Evolutionary conservation across 495 filamentous ascomycete genomes (phyloP).

Genomic region (Cudoniella acicularis): DNA sequence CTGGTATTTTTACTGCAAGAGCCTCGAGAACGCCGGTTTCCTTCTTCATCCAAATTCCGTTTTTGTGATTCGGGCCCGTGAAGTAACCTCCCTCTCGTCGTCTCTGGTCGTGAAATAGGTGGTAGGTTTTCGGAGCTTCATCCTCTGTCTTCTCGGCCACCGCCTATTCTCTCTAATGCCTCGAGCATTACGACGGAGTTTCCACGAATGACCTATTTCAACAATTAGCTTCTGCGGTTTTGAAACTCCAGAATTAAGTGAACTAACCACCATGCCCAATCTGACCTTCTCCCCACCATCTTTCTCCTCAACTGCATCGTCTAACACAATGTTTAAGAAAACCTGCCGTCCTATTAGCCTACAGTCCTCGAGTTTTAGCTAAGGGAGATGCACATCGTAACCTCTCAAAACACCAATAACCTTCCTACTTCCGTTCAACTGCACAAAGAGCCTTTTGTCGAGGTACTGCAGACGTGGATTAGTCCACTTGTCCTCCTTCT

Average conservation of each 20-base stretch:
- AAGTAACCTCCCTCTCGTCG: not conserved
- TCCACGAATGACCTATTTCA: conserved; percentile 66
- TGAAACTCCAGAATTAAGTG: not conserved
- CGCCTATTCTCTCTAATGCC: conserved; percentile 59
- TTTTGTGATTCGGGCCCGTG: conserved; percentile 9
- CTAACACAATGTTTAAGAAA: conserved; percentile 96
- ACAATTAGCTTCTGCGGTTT: conserved; percentile 3
- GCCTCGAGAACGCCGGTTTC: conserved; percentile 20
- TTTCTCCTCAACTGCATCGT: conserved; percentile 97
- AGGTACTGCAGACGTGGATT: conserved; percentile 66
- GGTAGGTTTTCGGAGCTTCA: not conserved
- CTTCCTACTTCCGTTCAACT: conserved; percentile 95
- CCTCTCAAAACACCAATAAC: conserved; percentile 92
- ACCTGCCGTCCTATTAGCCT: conserved; percentile 53
- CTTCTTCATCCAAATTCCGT: conserved; percentile 11
- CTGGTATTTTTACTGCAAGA: conserved; percentile 3
- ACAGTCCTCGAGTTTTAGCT: not conserved
- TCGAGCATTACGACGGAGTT: conserved; percentile 97
- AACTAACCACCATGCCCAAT: conserved; percentile 87
- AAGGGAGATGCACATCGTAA: conserved; percentile 74
- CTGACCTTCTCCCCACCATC: conserved; percentile 84
- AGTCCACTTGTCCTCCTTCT: conserved; percentile 17
- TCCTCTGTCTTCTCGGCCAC: conserved; percentile 25
- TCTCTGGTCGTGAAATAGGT: not conserved
- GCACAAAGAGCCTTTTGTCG: conserved; percentile 97